Evolutionary conservation across 2,329 filamentous ascomycete species (phyloP).

Genomic region (Xylariaceae sp.): DNA sequence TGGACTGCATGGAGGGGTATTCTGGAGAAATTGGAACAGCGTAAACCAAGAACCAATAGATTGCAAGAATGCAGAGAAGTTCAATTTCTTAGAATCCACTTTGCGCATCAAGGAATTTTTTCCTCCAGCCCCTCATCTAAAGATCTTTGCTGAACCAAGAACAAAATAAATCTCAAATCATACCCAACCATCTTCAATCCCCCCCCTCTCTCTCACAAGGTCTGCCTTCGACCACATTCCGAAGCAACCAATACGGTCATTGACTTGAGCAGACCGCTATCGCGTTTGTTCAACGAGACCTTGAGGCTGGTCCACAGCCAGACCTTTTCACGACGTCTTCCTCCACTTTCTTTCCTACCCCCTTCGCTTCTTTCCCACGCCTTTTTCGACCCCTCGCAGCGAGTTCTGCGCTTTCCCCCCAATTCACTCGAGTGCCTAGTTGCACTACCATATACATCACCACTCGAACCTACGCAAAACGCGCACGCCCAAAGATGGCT

Average conservation of each 20-base stretch:
- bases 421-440: conserved; percentile 42
- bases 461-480: conserved; percentile 53
- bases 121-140: conserved; percentile 19
- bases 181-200: not conserved
- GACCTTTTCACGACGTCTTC: conserved; percentile 40
- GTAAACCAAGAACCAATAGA: conserved; percentile 1
- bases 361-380: conserved; percentile 50
- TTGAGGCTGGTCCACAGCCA: conserved; percentile 37
- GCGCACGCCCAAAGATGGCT: conserved; percentile 65
- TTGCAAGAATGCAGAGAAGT: not conserved
- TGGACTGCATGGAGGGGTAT: not conserved
- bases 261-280: conserved; percentile 22
- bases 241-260: conserved; percentile 10
- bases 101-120: conserved; percentile 24
- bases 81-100: conserved; percentile 23
- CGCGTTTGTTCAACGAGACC: conserved; percentile 10
- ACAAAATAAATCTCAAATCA: too few relatives aligned
- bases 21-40: not conserved
- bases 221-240: conserved; percentile 17
- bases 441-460: conserved; percentile 42
- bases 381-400: conserved; percentile 54
- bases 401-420: conserved; percentile 55
- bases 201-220: conserved; percentile 10
- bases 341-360: conserved; percentile 30
- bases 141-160: conserved; percentile 6